A percentile compares a stretch with the other conserved stretches of the same genome.
Evolutionary conservation across 169 alveolate genomes (phyloP).

Genomic region (Plasmodium gonderi): DNA sequence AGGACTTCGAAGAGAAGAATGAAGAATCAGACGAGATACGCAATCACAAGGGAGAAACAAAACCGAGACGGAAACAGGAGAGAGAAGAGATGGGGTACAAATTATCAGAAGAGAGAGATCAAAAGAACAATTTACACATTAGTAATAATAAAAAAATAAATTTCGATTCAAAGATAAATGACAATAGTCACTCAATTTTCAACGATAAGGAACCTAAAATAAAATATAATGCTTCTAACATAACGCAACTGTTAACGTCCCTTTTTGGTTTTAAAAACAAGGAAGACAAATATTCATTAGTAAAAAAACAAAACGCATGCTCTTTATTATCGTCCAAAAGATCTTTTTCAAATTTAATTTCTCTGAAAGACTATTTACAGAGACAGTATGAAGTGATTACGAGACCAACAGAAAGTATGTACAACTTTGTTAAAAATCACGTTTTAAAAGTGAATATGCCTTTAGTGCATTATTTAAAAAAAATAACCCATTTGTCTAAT

Average conservation of each 20-base stretch:
- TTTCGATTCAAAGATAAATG: constrained; percentile 32
- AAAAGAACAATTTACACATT: background rate
- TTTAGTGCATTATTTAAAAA: constrained; percentile 35
- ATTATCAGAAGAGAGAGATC: background rate
- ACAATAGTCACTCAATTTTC: constrained; percentile 29
- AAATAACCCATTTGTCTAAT: constrained; percentile 44
- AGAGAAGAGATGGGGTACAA: background rate
- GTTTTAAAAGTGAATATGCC: constrained; percentile 26
- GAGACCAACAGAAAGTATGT: constrained; percentile 48
- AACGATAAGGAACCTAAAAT: constrained; percentile 53
- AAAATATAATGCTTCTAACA: constrained; percentile 66
- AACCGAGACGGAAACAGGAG: background rate
- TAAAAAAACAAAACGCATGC: constrained; percentile 40
- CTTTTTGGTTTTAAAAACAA: constrained; percentile 66
- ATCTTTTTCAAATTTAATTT: constrained; percentile 29
- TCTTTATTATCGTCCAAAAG: constrained; percentile 33
- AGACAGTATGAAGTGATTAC: constrained; percentile 63
- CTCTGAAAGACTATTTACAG: constrained; percentile 63
- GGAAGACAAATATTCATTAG: constrained; percentile 64
- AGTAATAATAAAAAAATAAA: constrained; percentile 17
- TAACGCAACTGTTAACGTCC: constrained; percentile 62
- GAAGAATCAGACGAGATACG: background rate
- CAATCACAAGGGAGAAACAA: background rate
- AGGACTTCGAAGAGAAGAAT: background rate
- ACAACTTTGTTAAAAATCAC: constrained; percentile 39